Evolutionary conservation across 805 yeast genomes (phyloP).

Genomic region (Candida nanaspora): DNA sequence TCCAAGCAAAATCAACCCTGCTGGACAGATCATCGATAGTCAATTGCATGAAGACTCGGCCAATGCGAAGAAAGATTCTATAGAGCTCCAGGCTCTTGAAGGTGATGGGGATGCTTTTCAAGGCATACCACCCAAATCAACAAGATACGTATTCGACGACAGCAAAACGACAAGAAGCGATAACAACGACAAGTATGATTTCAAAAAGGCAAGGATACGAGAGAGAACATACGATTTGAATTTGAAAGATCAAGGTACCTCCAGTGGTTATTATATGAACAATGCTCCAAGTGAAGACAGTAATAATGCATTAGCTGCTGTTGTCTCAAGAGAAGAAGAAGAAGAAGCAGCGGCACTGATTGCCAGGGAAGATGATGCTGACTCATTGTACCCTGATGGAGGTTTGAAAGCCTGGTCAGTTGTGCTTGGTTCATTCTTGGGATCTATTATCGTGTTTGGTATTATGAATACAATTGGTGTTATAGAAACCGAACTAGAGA

Average conservation of each 20-base stretch:
- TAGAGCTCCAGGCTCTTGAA: not conserved
- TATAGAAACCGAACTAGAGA: constrained; percentile 50
- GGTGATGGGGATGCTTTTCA: not conserved
- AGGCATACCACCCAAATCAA: too few species aligned
- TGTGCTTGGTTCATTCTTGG: constrained; percentile 51
- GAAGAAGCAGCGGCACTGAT: not conserved
- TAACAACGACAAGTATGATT: too few species aligned
- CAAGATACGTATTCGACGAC: too few species aligned
- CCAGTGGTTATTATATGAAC: not conserved
- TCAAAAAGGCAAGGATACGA: too few species aligned
- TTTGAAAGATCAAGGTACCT: not conserved
- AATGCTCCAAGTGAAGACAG: not conserved
- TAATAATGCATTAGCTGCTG: not conserved
- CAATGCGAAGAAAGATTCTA: not conserved
- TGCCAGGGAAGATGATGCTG: constrained; percentile 4
- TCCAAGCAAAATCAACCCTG: too few species aligned
- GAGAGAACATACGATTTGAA: too few species aligned
- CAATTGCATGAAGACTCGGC: not conserved
- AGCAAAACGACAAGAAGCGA: too few species aligned
- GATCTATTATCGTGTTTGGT: constrained; percentile 49
- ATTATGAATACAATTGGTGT: constrained; percentile 54
- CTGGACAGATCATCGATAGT: not conserved
- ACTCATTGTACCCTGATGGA: constrained; percentile 47
- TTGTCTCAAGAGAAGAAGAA: not conserved
- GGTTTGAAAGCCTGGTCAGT: constrained; percentile 50